These are phyloP conservation scores for Nidula niveotomentosa DNA, from an alignment of 1,284 basidiomycete species.

Conservation along the genomic window DNA sequence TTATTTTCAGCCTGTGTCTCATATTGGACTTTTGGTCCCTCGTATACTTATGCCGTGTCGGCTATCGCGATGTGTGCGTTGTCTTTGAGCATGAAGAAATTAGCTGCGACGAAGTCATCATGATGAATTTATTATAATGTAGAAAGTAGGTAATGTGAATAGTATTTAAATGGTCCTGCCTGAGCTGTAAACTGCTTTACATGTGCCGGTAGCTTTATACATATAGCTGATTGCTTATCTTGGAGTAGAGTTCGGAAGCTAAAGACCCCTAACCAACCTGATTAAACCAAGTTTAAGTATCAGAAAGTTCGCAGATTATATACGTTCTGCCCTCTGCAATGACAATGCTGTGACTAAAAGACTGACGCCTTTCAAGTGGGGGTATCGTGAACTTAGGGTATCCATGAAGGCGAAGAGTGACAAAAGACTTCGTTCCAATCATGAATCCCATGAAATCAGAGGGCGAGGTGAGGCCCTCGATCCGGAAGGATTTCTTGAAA, in stretches of 20 bases:
- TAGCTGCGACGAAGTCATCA: constrained; percentile 31
- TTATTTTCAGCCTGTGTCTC: constrained; percentile 65
- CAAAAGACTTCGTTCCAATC: neutral
- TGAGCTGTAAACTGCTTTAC: too few species aligned
- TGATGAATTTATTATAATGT: constrained; percentile 5
- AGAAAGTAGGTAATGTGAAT: too few species aligned
- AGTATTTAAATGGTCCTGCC: too few species aligned
- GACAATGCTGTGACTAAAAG: too few species aligned
- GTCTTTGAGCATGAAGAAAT: constrained; percentile 49
- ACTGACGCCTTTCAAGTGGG: too few species aligned
- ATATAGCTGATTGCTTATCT: too few species aligned
- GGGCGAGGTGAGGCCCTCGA: constrained; percentile 16
- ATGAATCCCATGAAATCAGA: constrained; percentile 12
- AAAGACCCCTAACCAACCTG: too few species aligned
- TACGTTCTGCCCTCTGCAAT: too few species aligned
- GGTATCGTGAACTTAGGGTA: neutral
- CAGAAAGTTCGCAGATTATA: too few species aligned
- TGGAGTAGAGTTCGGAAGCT: too few species aligned
- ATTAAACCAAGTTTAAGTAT: too few species aligned
- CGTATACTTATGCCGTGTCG: constrained; percentile 68
- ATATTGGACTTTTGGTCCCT: constrained; percentile 88
- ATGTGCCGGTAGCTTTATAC: too few species aligned
- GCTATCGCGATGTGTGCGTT: constrained; percentile 66
- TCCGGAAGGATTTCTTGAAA: constrained; percentile 15
- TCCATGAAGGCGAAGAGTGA: constrained; percentile 4